Conservation (phyloP, 352 stramenopile species). For the Peronospora belbahrii region DNA sequence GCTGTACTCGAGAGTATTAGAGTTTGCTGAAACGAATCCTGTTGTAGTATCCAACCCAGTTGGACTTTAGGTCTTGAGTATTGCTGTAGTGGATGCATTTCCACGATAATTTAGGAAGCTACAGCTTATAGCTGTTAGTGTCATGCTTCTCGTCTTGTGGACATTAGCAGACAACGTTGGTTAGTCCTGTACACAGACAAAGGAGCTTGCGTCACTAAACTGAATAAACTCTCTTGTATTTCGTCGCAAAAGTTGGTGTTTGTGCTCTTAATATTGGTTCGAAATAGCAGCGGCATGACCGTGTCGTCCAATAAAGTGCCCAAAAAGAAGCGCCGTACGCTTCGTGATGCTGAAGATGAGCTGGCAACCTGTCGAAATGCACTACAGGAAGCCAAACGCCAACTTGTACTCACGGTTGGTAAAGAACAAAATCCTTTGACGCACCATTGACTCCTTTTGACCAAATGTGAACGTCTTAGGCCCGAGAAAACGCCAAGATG, state of each 20-base stretch:
- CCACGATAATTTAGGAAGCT: no score
- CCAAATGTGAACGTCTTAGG: constrained; percentile 20
- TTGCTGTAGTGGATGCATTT: no score
- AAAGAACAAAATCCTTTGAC: neutral
- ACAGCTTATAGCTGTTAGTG: no score
- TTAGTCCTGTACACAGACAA: no score
- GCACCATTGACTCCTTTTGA: neutral
- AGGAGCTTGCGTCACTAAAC: neutral
- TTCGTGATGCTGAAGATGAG: constrained; percentile 60
- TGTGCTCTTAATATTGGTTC: no score
- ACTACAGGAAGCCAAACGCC: constrained; percentile 50
- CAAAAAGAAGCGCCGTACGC: constrained; percentile 61
- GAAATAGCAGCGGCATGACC: neutral
- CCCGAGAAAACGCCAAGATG: constrained; percentile 81
- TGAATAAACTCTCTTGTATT: neutral
- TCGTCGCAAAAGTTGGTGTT: no score
- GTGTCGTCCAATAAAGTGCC: constrained; percentile 18
- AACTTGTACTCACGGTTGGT: constrained; percentile 56
- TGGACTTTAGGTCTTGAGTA: no score
- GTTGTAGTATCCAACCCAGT: no score
- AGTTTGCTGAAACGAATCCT: no score
- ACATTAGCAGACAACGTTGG: no score
- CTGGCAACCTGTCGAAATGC: constrained; percentile 36
- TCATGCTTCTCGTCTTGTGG: no score
- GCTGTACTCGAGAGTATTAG: no score